Conservation (phyloP, 371 early-diverging fungal genomes). For the Mortierella sp. region DNA sequence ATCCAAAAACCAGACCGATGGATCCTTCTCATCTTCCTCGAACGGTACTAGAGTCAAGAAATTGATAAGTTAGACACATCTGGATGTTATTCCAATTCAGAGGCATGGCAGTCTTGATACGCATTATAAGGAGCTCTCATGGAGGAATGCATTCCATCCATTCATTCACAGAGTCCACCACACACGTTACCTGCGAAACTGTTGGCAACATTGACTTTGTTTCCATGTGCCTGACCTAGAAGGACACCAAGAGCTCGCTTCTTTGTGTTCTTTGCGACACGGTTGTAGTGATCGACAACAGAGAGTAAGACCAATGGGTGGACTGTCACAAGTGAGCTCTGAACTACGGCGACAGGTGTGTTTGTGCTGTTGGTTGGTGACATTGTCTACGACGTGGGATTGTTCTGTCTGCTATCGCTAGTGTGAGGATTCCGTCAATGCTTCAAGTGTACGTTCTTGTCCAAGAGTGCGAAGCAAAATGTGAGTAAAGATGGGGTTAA, state of each 20-base stretch:
- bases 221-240: conserved; percentile 94
- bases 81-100: neutral
- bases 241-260: conserved; percentile 99
- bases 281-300: conserved; percentile 99
- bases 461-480: too few relatives aligned
- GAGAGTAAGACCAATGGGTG: conserved; percentile 99
- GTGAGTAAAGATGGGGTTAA: too few relatives aligned
- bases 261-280: conserved; percentile 94
- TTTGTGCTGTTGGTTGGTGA: conserved; percentile 22
- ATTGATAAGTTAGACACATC: neutral
- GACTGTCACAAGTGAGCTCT: conserved; percentile 82
- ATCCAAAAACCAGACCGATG: conserved; percentile 99
- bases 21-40: conserved; percentile 98
- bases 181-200: conserved; percentile 92
- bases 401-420: neutral
- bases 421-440: neutral
- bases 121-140: too few relatives aligned
- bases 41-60: conserved; percentile 89
- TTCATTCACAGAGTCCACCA: neutral
- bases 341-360: conserved; percentile 43
- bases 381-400: conserved; percentile 2
- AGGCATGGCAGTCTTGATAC: neutral
- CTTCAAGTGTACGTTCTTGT: too few relatives aligned
- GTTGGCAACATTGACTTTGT: conserved; percentile 97
- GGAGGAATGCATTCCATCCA: neutral